A percentile compares a stretch with the other conserved stretches of the same genome.
phyloP scores from a whole-genome alignment of 2,329 filamentous ascomycete species.

The Sporothrix brunneoviolacea region DNA sequence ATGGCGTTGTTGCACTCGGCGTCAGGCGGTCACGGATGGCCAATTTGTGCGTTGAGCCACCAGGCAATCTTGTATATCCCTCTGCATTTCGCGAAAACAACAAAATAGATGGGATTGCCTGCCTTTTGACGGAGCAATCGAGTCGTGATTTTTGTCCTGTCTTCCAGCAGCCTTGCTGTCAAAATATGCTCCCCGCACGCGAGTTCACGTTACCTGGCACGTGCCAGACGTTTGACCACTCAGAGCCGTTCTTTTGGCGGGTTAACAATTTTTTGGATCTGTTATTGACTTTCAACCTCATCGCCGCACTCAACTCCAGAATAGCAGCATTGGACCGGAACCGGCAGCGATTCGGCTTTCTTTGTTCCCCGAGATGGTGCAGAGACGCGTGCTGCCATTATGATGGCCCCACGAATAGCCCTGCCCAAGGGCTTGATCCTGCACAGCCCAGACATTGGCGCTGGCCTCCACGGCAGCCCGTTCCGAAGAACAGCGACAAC shows the following conservation, averaged over 20 bases:
- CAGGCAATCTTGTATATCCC: too few species aligned
- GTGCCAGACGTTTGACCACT: neutral
- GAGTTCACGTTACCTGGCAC: conserved; percentile 9
- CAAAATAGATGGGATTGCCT: too few species aligned
- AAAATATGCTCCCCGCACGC: conserved; percentile 7
- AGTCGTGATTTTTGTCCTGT: neutral
- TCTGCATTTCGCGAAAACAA: too few species aligned
- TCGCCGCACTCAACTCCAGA: neutral
- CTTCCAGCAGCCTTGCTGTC: neutral
- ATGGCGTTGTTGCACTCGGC: too few species aligned
- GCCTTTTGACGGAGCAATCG: neutral
- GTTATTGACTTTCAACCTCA: neutral
- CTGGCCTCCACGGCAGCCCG: neutral
- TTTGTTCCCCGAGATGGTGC: conserved; percentile 18
- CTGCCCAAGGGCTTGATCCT: conserved; percentile 16
- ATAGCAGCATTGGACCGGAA: neutral
- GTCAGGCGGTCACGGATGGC: too few species aligned
- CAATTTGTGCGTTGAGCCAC: too few species aligned
- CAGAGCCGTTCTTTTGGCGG: neutral
- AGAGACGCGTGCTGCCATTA: conserved; percentile 14
- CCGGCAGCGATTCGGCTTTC: neutral
- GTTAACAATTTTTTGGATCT: neutral
- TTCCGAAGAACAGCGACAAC: neutral
- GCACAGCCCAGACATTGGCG: neutral
- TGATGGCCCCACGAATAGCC: conserved; percentile 21